Conservation (phyloP, 129 eudicot genomes). For the Deinandra increscens region DNA sequence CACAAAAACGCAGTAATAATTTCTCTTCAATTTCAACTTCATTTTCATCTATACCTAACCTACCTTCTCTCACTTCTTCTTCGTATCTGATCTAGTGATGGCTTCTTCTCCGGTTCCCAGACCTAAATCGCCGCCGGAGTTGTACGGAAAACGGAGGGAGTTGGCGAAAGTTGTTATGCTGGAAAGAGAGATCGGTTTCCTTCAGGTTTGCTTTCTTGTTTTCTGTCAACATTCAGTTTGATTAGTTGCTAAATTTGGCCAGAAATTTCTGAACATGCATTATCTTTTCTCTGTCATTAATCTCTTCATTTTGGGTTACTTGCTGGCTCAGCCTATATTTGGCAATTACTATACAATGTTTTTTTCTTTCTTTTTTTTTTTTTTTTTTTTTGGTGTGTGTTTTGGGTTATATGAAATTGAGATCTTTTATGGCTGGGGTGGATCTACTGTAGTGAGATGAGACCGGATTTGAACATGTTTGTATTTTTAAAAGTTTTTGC, state of each 20-base stretch:
- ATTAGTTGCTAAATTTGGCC: neutral
- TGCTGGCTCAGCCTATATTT: neutral
- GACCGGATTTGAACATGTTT: no score
- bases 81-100: no score
- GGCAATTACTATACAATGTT: no score
- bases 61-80: neutral
- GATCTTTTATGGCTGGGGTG: no score
- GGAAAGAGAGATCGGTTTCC: conserved; percentile 76
- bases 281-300: neutral
- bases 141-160: conserved; percentile 82
- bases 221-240: neutral
- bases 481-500: no score
- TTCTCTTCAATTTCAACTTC: neutral
- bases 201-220: conserved; percentile 45
- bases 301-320: neutral
- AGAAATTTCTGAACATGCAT: neutral
- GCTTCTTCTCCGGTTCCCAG: conserved; percentile 49
- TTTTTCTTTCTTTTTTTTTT: no score
- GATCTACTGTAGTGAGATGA: no score
- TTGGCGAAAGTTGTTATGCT: conserved; percentile 67
- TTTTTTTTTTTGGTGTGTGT: no score
- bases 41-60: neutral
- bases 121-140: conserved; percentile 90
- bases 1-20: conserved; percentile 25
- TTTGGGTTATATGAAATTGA: no score